Base-by-base conservation (phyloP, 2,329 filamentous ascomycete genomes). In the Aspergillus novofumigatus region DNA sequence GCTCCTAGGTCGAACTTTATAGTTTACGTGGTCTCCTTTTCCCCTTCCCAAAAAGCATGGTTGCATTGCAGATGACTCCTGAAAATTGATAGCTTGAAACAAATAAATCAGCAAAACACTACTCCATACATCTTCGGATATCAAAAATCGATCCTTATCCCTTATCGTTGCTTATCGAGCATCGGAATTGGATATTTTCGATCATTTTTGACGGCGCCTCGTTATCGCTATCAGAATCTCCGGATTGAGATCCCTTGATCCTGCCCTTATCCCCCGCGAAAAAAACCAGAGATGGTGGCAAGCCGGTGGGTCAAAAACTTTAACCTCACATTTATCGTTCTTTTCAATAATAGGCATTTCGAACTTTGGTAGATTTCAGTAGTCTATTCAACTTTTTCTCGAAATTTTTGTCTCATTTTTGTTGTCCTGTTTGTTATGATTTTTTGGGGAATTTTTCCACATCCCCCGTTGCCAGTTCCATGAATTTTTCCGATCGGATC, bases 211-310 rank as follows among this genome's bases (percentile, higher is more conserved):
- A 44, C 3, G 32, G 32, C 11, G 32, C 20, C 8, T 49, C 21
- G 29, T 47, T 53, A 57, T 49, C 51, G 51, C 29, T 45, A 54
- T 59, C 57, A 32, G 56, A 56, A 54, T 59, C 59, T 63, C 61
- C 59, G 50, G 57, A 60, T 60, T 48, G 44, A 47, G 11, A 6
- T 26, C 52, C 47, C 23, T 42, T 42, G 49, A 23, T 52, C 49
- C 51, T 56, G 51, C 54, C 54, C 61, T 67, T 67, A 66, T 67
- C 59, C 66, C 66, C 65, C 65, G 60, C 64, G 65, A 67, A 67
- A 67, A 65, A 60, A 38, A 53, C 52, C 56, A 56, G 52, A 56
- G 56, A 50, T 23, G 23, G 56, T 58, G 55, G 55, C 62, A 51
- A 58, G 41, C 14, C 44, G 10, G 44, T 47, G 44, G 44, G 44